Evolutionary conservation across 345 rosid species (phyloP), one percentile per base, ranked within the genome.

Genomic region (Geranium rotundifolium): DNA sequence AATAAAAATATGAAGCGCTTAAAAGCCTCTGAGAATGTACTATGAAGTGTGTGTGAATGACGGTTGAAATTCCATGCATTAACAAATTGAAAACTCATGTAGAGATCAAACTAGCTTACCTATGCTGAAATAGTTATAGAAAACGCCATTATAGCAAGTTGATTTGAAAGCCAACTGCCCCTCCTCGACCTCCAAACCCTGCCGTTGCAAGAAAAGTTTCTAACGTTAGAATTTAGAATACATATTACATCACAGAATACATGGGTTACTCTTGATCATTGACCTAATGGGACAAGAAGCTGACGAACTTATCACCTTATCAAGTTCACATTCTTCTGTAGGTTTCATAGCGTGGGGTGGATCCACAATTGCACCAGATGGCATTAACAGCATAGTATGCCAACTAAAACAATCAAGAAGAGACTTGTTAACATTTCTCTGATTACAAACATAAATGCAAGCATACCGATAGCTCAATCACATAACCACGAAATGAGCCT

Each of bases 51-150:
- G 13, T 30, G 34, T 19, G 17, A 29, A 16, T 56, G 34, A 58
- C 41, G 54, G 58, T 27, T 27, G 19, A 57, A 64, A 60, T 31
- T 39, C 46, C 56, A 50, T 23, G 54, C 8, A 37, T 19, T 29
- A 23, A 60, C 0, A n/a, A 56, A 31, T n/a, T 56, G 9, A 1
- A 12, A 30, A 29, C 19, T 58, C 34, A 67, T 62, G 27, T 23
- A 30, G 46, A 66, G 61, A 29, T 59, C 54, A 41, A 64, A 14
- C 17, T 49, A 65, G 29, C 64, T 68, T 78, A 90, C 97, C 99
- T 75, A 95, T 81, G 72, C 99, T 90, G 70, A 84, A 95, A 76
- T 95, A 95, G 75, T 88, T 95, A 71, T 90, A 90, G 65, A 95
- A 90, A 19, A 90, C 91, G 73, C 99, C 96, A 73, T 81, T 90